phyloP scores from a whole-genome alignment of 2,329 filamentous ascomycete species.

The Didymosphaeria variabile region DNA sequence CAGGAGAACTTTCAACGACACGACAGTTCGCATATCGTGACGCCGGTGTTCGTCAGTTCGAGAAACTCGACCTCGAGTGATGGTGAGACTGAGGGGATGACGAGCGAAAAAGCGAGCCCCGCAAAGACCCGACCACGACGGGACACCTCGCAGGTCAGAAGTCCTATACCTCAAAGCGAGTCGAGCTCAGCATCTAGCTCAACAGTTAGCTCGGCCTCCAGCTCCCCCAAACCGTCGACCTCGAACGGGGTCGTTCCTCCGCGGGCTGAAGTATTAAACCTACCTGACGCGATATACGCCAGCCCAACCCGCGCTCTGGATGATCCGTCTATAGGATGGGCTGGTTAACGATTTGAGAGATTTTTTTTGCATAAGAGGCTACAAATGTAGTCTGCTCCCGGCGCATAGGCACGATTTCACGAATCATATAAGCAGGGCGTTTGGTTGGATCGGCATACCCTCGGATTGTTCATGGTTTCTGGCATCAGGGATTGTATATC shows the following conservation, averaged over 20 bases:
- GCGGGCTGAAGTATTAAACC: background rate
- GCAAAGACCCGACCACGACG: background rate
- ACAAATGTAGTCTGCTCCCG: background rate
- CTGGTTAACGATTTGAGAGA: background rate
- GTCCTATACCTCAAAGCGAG: background rate
- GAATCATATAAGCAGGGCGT: background rate
- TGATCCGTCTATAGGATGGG: constrained; percentile 6
- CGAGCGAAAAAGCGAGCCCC: constrained; percentile 4
- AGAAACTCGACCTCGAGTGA: background rate
- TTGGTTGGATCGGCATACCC: background rate
- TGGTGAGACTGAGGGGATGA: background rate
- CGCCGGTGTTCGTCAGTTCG: constrained; percentile 10
- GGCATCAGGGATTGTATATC: background rate
- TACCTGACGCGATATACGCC: background rate
- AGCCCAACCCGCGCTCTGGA: background rate
- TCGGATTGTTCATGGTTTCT: background rate
- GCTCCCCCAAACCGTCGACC: background rate
- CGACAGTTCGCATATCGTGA: constrained; percentile 12
- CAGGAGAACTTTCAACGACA: background rate
- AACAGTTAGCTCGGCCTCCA: background rate
- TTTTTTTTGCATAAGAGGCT: constrained; percentile 3
- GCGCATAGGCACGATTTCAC: background rate
- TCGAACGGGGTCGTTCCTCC: background rate
- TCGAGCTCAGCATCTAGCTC: background rate
- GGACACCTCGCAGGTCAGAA: background rate